Evolutionary conservation across 2,329 filamentous ascomycete genomes (phyloP).

Genomic region (Ophiognomonia clavigignenti-juglandacearum): DNA sequence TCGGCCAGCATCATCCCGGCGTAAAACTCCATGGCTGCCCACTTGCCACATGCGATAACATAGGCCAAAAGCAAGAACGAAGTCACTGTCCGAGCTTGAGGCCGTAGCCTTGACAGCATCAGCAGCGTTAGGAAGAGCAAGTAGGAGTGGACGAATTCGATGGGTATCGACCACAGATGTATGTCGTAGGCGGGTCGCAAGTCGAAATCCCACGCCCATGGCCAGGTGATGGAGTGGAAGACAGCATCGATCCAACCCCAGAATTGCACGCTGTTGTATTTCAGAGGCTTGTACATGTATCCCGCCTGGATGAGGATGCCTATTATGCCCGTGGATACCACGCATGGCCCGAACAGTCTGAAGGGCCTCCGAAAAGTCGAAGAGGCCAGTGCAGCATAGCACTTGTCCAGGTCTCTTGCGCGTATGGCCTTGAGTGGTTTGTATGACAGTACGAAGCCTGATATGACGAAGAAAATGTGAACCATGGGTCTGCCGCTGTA

Average conservation of each 20-base stretch:
- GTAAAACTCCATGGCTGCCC: slow-evolving; percentile 41
- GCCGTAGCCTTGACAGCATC: slow-evolving; percentile 29
- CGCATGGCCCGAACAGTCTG: slow-evolving; percentile 40
- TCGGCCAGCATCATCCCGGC: slow-evolving; percentile 42
- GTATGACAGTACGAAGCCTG: slow-evolving; percentile 41
- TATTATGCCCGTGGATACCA: slow-evolving; percentile 36
- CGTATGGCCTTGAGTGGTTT: slow-evolving; percentile 38
- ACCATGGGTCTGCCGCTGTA: slow-evolving; percentile 44
- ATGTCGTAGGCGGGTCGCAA: slow-evolving; percentile 34
- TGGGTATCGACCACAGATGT: slow-evolving; percentile 45
- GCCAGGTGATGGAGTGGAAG: slow-evolving; percentile 29
- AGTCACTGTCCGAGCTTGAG: slow-evolving; percentile 25
- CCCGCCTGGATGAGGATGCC: slow-evolving; percentile 29
- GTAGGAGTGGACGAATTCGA: slow-evolving; percentile 42
- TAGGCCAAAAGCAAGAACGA: slow-evolving; percentile 31
- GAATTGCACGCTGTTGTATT: slow-evolving; percentile 24
- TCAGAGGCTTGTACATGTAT: slow-evolving; percentile 22
- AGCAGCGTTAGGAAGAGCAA: slow-evolving; percentile 36
- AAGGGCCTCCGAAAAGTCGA: slow-evolving; percentile 42
- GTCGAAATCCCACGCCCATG: slow-evolving; percentile 30
- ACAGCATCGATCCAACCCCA: slow-evolving; percentile 25
- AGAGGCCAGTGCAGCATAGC: slow-evolving; percentile 36
- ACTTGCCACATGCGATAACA: slow-evolving; percentile 33
- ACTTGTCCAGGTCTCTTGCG: slow-evolving; percentile 30
- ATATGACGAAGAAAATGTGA: slow-evolving; percentile 48